Base-by-base conservation (phyloP, 2,329 filamentous ascomycete genomes). In the Sordariomycetes sp. region DNA sequence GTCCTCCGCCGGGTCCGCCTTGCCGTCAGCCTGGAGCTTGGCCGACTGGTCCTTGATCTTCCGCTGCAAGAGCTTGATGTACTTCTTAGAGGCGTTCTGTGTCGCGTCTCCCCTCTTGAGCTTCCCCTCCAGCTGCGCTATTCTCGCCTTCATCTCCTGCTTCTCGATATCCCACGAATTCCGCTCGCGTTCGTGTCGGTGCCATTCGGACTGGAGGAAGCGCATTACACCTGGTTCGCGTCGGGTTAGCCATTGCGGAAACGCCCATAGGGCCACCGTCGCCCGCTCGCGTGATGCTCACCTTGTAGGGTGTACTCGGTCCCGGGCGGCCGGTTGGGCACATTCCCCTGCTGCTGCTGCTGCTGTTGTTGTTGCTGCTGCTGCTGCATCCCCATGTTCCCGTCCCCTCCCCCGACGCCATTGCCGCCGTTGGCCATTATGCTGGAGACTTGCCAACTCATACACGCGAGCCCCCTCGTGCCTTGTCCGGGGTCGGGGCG, bases 81-180 rank as follows among this genome's bases (percentile, higher is more conserved):
- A 95, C 76, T 91, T 91, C 70, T 90, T 91, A 58, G 97, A 76
- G 37, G 91, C 90, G 72, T 92, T 91, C 66, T 96, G 92, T 59
- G 92, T 84, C 61, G 89, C 88, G 72, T 96, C 94, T 55, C 89
- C 87, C 64, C 93, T 90, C 63, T 92, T 82, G 35, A 87, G 83
- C 64, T 96, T 90, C 58, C 94, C 94, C 74, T 99, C 94, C 63
- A 97, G 83, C 67, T 89, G 88, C 56, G 93, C 93, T 75, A 99
- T 97, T 68, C 95, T 87, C 64, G 90, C 91, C 77, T 96, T 96
- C 94, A 99, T 97, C 76, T 99, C 94, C 67, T 96, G 94, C 69
- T 91, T 87, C 74, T 99, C 94, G 70, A 99, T 99, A 73, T 99
- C 94, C 94, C 94, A 99, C 43, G 91, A 87, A 74, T 99, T 99